phyloP scores from a whole-genome alignment of 2,329 filamentous ascomycete genomes.

The Myriosclerotinia curreyana region DNA sequence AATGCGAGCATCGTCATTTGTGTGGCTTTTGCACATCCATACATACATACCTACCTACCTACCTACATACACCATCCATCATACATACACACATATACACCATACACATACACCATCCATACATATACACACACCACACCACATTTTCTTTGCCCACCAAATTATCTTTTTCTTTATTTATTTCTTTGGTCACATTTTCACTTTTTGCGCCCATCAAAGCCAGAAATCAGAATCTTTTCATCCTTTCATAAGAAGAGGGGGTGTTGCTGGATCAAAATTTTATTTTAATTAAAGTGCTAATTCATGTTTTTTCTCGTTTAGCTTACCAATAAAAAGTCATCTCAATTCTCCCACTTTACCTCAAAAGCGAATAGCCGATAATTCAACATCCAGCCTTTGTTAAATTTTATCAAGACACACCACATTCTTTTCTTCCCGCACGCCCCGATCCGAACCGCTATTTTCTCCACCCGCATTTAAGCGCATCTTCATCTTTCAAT shows the following conservation, averaged over 20 bases:
- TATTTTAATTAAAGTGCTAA: conserved; percentile 28
- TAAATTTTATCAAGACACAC: not conserved
- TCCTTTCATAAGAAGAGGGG: not conserved
- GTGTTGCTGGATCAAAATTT: conserved; percentile 6
- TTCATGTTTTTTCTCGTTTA: conserved; percentile 35
- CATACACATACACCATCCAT: not conserved
- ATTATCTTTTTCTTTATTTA: not conserved
- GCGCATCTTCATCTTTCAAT: not conserved
- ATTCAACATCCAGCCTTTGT: not conserved
- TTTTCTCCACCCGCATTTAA: not conserved
- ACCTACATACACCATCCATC: not conserved
- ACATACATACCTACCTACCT: not conserved
- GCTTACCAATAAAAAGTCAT: conserved; percentile 30
- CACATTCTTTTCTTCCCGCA: not conserved
- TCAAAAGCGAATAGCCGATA: conserved; percentile 5
- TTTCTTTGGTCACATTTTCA: conserved; percentile 1
- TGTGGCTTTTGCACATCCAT: conserved; percentile 1
- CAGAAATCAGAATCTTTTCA: conserved; percentile 5
- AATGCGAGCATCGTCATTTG: not conserved
- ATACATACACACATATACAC: not conserved
- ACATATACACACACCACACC: not conserved
- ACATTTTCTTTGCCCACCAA: conserved; percentile 7
- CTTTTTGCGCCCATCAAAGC: not conserved
- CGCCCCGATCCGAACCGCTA: not conserved
- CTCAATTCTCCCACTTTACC: conserved; percentile 20